phyloP scores from a whole-genome alignment of 805 yeast genomes.

The Ogataea neopini region DNA sequence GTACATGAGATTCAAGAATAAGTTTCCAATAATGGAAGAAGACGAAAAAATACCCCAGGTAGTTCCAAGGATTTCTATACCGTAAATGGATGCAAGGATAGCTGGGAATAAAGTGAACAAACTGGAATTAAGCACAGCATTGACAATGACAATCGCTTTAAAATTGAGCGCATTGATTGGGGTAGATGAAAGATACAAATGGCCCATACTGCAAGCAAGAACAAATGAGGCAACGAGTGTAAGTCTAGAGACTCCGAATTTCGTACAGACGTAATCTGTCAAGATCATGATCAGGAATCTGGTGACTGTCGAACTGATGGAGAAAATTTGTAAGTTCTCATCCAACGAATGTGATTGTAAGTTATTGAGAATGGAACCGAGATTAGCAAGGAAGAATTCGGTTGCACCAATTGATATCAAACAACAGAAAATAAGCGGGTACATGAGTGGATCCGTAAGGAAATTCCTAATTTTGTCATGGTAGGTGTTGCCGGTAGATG shows the following conservation, averaged over 20 bases:
- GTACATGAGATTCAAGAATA: slow-evolving; percentile 60
- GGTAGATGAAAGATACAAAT: slow-evolving; percentile 32
- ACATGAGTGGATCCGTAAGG: slow-evolving; percentile 54
- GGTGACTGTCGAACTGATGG: slow-evolving; percentile 67
- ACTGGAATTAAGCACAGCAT: slow-evolving; percentile 60
- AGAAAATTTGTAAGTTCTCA: slow-evolving; percentile 34
- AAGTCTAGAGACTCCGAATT: slow-evolving; percentile 29
- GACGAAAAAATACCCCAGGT: slow-evolving; percentile 90
- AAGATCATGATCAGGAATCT: slow-evolving; percentile 66
- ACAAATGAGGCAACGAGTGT: slow-evolving; percentile 30
- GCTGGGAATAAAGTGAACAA: slow-evolving; percentile 86
- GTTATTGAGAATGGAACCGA: slow-evolving; percentile 50
- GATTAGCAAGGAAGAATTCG: slow-evolving; percentile 82
- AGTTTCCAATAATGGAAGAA: slow-evolving; percentile 55
- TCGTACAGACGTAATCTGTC: slow-evolving; percentile 57
- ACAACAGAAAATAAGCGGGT: slow-evolving; percentile 63
- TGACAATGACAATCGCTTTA: slow-evolving; percentile 24
- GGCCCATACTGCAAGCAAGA: slow-evolving; percentile 30
- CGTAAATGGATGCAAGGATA: slow-evolving; percentile 81
- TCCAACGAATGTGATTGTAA: slow-evolving; percentile 24
- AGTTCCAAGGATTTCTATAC: slow-evolving; percentile 83
- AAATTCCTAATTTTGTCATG: slow-evolving; percentile 16
- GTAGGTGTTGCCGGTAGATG: slow-evolving; percentile 17
- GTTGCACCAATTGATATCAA: slow-evolving; percentile 77
- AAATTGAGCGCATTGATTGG: slow-evolving; percentile 25